phyloP scores from a whole-genome alignment of 1,139 yeast species.

The Suhomyces taliae region DNA sequence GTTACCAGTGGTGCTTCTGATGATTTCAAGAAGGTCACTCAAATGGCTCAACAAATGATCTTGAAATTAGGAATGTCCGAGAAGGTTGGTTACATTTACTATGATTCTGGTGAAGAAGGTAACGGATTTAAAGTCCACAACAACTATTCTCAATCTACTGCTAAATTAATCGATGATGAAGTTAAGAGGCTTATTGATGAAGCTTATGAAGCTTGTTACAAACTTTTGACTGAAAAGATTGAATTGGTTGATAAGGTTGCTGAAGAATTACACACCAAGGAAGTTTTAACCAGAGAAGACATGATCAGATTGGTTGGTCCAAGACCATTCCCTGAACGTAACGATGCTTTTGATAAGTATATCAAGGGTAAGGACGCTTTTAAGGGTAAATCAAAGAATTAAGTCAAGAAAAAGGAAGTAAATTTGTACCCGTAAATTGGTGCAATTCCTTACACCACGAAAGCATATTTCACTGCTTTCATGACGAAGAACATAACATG shows the following conservation, averaged over 20 bases:
- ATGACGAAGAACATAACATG: neutral
- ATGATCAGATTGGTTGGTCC: slow-evolving; percentile 74
- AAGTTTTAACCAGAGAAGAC: slow-evolving; percentile 77
- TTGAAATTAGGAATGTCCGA: slow-evolving; percentile 74
- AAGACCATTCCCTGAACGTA: slow-evolving; percentile 74
- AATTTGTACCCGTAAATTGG: too few species aligned
- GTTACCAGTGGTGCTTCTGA: slow-evolving; percentile 83
- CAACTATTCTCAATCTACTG: slow-evolving; percentile 71
- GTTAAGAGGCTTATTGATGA: slow-evolving; percentile 61
- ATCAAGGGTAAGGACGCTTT: slow-evolving; percentile 47
- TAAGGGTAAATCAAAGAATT: slow-evolving; percentile 19
- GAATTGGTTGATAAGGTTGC: slow-evolving; percentile 70
- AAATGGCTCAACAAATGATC: slow-evolving; percentile 78
- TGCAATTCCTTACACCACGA: too few species aligned
- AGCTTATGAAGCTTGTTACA: slow-evolving; percentile 51
- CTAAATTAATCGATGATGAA: slow-evolving; percentile 64
- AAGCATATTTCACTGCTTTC: neutral
- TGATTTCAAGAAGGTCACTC: slow-evolving; percentile 76
- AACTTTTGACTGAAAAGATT: slow-evolving; percentile 55
- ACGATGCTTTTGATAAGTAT: slow-evolving; percentile 80
- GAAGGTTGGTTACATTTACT: slow-evolving; percentile 61
- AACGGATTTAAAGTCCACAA: slow-evolving; percentile 59
- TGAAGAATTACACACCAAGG: slow-evolving; percentile 63
- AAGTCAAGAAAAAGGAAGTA: neutral
- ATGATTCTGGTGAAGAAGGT: slow-evolving; percentile 46